A percentile compares a stretch with the other conserved stretches of the same genome.
Conservation (phyloP, 2,329 filamentous ascomycete genomes). For the Cyclaneusma minus region DNA sequence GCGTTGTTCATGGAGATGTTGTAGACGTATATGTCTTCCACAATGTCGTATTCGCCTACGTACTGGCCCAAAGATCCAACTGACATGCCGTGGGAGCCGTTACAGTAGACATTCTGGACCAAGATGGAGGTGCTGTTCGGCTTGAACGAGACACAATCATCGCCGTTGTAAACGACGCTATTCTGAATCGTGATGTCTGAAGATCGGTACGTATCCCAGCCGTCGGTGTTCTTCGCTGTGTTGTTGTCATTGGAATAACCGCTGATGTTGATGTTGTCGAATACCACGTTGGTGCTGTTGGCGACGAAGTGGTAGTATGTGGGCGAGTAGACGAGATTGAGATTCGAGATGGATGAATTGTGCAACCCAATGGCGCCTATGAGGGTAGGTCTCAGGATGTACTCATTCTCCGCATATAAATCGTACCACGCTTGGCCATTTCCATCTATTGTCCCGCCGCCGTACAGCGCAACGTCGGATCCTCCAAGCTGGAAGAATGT, state of each 20-base stretch:
- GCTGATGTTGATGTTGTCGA: constrained; percentile 44
- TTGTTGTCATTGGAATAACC: constrained; percentile 36
- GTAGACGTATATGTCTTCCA: constrained; percentile 52
- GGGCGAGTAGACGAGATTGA: constrained; percentile 43
- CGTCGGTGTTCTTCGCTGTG: constrained; percentile 49
- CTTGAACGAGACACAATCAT: constrained; percentile 63
- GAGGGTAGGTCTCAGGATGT: constrained; percentile 41
- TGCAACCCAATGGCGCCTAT: constrained; percentile 40
- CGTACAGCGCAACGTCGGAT: constrained; percentile 51
- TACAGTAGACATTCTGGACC: constrained; percentile 51
- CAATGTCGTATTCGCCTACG: constrained; percentile 43
- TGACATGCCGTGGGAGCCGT: constrained; percentile 56
- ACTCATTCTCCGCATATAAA: constrained; percentile 35
- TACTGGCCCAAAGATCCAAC: constrained; percentile 62
- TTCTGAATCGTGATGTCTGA: constrained; percentile 50
- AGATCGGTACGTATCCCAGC: constrained; percentile 48
- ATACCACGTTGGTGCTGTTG: constrained; percentile 48
- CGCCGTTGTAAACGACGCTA: constrained; percentile 46
- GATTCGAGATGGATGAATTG: constrained; percentile 38
- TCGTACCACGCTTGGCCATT: constrained; percentile 49
- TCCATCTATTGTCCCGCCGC: constrained; percentile 45
- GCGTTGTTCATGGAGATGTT: constrained; percentile 44
- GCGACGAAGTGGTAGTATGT: constrained; percentile 49
- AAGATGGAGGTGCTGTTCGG: constrained; percentile 56
- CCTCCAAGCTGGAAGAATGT: constrained; percentile 55